Conservation (phyloP, 768 basidiomycete genomes). For the Xerocomellus amylosporus region DNA sequence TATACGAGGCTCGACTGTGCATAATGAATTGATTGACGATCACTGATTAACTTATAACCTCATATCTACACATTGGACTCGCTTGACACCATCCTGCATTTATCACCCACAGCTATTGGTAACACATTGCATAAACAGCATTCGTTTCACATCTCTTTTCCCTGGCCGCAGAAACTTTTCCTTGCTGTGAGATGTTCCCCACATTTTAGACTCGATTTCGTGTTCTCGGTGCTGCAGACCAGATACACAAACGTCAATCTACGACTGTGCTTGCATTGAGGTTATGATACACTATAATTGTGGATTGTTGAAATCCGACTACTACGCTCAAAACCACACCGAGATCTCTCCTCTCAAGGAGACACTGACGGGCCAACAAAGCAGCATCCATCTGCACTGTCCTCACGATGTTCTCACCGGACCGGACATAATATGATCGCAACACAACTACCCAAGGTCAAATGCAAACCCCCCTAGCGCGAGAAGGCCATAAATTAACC, state of each 20-base stretch:
- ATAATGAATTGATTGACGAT: constrained; percentile 2
- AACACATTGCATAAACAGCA: background rate
- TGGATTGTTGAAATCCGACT: constrained; percentile 83
- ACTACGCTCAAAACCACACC: constrained; percentile 40
- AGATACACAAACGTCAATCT: background rate
- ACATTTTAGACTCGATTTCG: background rate
- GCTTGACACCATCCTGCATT: background rate
- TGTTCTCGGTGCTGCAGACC: background rate
- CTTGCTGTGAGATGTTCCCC: too few relatives aligned
- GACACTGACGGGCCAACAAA: constrained; percentile 27
- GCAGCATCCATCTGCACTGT: constrained; percentile 18
- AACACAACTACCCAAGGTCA: constrained; percentile 57
- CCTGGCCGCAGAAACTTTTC: background rate
- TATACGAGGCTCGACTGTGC: background rate
- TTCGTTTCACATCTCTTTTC: background rate
- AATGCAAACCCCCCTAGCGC: constrained; percentile 34
- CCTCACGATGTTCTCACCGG: constrained; percentile 18
- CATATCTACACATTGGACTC: background rate
- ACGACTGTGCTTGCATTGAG: constrained; percentile 5
- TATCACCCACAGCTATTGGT: background rate
- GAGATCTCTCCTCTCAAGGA: constrained; percentile 27
- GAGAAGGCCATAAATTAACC: constrained; percentile 53
- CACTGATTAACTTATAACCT: constrained; percentile 8
- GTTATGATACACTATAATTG: constrained; percentile 29
- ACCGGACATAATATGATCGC: constrained; percentile 28